Base-by-base conservation (phyloP, 108 stramenopile genomes). In the Bacterosira constricta region DNA sequence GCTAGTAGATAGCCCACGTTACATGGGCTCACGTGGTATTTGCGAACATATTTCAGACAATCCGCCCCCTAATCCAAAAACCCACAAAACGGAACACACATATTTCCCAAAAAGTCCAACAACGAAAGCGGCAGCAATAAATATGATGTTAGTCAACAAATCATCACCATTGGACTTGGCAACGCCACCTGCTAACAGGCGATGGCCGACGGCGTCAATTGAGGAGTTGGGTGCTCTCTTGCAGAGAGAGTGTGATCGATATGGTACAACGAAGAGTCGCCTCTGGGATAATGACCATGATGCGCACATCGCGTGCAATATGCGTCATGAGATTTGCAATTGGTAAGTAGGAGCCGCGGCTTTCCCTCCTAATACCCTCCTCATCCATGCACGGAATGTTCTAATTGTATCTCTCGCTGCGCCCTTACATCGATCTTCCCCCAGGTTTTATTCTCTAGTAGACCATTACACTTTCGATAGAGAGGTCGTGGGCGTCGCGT, bases 381-480 rank as follows among this genome's bases (percentile, higher is more conserved):
- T 15, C 37, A 66, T 25, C 9, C 15, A 12, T 62, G 0, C 21
- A 29, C 13, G 21, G 23, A 18, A 39, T 49, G 17, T 5, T 25
- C 3, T 17, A 35, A 36, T 62, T n/a, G 13, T 39, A 23, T 11
- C 6, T 12, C 3, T 21, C 42, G 12, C 23, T n/a, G n/a, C n/a
- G n/a, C n/a, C n/a, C 25, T 62, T 39, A 34, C 25, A 42, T 44
- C 38, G 9, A 17, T 17, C 15, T 17, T 13, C 5, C 36, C 4
- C 37, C 69, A 71, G 69, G 69, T 71, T 27, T 44, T 71, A 71
- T 46, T 41, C 59, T 46, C 34, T 71, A 23, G 27, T 51, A 17
- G 69, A 71, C 21, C 31, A 83, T 75, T 86, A 80, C 71, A 68
- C 62, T n/a, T 83, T 89, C 49, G 85, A 89, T 58, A 81, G 88